These are phyloP conservation scores for Linnemannia elongata DNA, from an alignment of 192 early-diverging fungal genomes.

Conservation along the genomic window DNA sequence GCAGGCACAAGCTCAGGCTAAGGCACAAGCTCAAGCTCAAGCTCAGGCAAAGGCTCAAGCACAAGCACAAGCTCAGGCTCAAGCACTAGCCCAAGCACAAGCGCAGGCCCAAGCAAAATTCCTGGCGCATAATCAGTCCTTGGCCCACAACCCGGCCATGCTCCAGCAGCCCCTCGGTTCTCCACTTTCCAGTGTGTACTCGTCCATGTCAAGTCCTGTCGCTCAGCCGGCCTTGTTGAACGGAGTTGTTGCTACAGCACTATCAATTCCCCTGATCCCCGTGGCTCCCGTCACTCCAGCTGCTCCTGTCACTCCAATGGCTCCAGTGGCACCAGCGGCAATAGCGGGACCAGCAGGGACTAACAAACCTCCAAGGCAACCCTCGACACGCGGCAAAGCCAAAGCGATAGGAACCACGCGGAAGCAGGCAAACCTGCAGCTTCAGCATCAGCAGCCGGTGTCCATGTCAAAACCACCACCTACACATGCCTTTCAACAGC, in stretches of 20 bases:
- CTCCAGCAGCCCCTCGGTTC: slow-evolving; percentile 23
- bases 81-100: slow-evolving; percentile 13
- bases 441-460: slow-evolving; percentile 4
- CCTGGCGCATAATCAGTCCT: background rate
- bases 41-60: slow-evolving; percentile 40
- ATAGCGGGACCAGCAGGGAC: slow-evolving; percentile 5
- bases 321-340: background rate
- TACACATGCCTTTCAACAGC: background rate
- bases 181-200: background rate
- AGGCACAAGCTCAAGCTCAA: slow-evolving; percentile 16
- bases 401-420: slow-evolving; percentile 3
- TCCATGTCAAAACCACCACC: background rate
- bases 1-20: slow-evolving; percentile 9
- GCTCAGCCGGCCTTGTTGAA: background rate
- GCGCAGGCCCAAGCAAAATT: slow-evolving; percentile 5
- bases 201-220: slow-evolving; percentile 6
- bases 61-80: slow-evolving; percentile 41
- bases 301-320: background rate
- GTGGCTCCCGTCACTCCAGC: background rate
- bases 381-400: slow-evolving; percentile 14
- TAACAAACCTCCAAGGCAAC: slow-evolving; percentile 5
- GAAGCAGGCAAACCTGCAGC: slow-evolving; percentile 2
- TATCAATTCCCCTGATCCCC: background rate
- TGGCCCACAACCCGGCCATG: slow-evolving; percentile 19
- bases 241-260: background rate